These are phyloP conservation scores for Acanthamoeba castellanii DNA, from an alignment of 208 protist species.

Conservation along the genomic window DNA sequence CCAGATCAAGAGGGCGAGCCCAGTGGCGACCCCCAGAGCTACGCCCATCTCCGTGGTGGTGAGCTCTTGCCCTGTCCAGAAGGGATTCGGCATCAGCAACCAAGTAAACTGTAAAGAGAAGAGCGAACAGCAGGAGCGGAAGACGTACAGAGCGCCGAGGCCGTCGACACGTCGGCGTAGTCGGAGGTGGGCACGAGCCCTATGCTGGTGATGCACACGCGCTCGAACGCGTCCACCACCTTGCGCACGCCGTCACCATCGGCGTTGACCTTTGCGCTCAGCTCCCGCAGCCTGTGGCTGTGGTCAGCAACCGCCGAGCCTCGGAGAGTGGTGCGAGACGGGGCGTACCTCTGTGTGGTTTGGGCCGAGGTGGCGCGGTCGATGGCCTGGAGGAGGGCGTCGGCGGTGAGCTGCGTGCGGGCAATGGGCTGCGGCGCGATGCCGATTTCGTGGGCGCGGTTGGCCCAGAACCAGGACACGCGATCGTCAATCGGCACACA, in stretches of 20 bases:
- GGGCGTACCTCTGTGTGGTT: neutral
- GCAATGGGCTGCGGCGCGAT: neutral
- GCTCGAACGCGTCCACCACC: conserved; percentile 21
- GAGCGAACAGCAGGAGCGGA: too few species aligned
- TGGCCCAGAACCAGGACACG: conserved; percentile 29
- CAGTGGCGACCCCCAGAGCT: too few species aligned
- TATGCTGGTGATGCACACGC: conserved; percentile 16
- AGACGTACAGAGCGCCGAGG: neutral
- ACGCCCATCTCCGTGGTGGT: too few species aligned
- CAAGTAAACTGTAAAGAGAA: too few species aligned
- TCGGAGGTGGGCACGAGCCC: conserved; percentile 14
- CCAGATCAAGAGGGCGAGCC: too few species aligned
- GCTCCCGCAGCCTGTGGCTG: neutral
- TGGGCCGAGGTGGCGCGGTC: neutral
- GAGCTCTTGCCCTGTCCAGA: too few species aligned
- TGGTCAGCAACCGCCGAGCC: too few species aligned
- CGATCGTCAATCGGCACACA: neutral
- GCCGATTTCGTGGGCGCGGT: neutral
- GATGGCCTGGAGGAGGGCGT: neutral
- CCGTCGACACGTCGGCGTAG: neutral
- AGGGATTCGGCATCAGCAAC: too few species aligned
- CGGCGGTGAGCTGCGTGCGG: neutral
- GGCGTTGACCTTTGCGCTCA: neutral
- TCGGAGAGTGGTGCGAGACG: too few species aligned
- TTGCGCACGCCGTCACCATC: conserved; percentile 32